A percentile compares a stretch with the other conserved stretches of the same genome.
Conservation (phyloP, 1,139 yeast genomes). For the Nematodospora anomalae region DNA sequence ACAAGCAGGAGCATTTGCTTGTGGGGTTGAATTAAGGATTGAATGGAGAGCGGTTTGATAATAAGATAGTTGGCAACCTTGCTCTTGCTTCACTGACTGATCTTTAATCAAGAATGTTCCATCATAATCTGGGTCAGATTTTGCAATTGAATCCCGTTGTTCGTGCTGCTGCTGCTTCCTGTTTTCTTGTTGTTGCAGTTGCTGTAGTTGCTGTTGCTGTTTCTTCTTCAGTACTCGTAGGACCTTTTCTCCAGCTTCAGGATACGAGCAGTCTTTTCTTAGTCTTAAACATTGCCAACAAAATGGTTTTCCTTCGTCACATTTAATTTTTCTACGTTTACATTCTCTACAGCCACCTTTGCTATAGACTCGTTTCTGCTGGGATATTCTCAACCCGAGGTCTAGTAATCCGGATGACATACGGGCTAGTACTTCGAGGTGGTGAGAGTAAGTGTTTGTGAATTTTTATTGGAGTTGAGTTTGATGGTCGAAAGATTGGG, state of each 20-base stretch:
- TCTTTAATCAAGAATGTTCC: background rate
- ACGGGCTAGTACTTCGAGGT: no score
- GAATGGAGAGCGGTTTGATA: slow-evolving; percentile 2
- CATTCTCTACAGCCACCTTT: slow-evolving; percentile 44
- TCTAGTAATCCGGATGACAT: slow-evolving; percentile 12
- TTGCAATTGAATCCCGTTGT: background rate
- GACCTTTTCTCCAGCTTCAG: slow-evolving; percentile 35
- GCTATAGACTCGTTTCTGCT: slow-evolving; percentile 25
- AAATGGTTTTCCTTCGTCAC: slow-evolving; percentile 60
- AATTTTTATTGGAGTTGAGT: no score
- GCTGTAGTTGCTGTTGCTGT: slow-evolving; percentile 9
- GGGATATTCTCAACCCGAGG: slow-evolving; percentile 7
- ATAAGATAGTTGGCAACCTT: slow-evolving; percentile 1
- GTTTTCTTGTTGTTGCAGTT: slow-evolving; percentile 3
- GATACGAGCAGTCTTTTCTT: slow-evolving; percentile 35
- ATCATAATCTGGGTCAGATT: background rate
- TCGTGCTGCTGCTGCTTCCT: slow-evolving; percentile 4
- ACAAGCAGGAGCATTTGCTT: slow-evolving; percentile 1
- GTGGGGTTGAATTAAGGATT: slow-evolving; percentile 1
- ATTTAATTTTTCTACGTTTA: slow-evolving; percentile 44
- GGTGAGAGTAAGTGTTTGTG: no score
- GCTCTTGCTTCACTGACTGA: background rate
- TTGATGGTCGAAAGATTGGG: no score
- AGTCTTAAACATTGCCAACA: slow-evolving; percentile 49
- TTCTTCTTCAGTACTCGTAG: slow-evolving; percentile 26